Evolutionary conservation across 2,329 filamentous ascomycete species (phyloP).

Genomic region (Arthroderma uncinatum): DNA sequence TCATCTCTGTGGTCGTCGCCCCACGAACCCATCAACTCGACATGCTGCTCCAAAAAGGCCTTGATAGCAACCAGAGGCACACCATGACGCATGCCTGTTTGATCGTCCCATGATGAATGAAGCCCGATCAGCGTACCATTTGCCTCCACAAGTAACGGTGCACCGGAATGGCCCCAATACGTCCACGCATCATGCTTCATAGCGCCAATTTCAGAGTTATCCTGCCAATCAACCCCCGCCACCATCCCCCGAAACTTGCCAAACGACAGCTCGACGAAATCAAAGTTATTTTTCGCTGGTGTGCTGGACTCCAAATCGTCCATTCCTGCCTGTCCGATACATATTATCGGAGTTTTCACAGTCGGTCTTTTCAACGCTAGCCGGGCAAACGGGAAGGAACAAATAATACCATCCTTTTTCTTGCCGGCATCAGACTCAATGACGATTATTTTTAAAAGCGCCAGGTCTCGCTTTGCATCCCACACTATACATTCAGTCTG

Average conservation of each 20-base stretch:
- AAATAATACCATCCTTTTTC: neutral
- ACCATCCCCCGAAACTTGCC: slow-evolving; percentile 33
- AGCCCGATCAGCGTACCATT: slow-evolving; percentile 38
- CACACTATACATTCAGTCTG: slow-evolving; percentile 33
- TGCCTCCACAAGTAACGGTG: slow-evolving; percentile 35
- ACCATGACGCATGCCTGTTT: slow-evolving; percentile 42
- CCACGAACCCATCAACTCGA: neutral
- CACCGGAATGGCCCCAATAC: slow-evolving; percentile 47
- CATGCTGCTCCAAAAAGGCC: slow-evolving; percentile 27
- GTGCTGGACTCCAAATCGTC: slow-evolving; percentile 37
- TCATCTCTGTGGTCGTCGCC: neutral
- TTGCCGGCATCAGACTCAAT: slow-evolving; percentile 10
- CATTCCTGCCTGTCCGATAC: slow-evolving; percentile 33
- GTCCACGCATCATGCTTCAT: slow-evolving; percentile 47
- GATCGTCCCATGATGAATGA: slow-evolving; percentile 46
- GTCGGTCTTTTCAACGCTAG: slow-evolving; percentile 13
- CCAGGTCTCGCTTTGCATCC: slow-evolving; percentile 38
- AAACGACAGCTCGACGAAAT: slow-evolving; percentile 38
- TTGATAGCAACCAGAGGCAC: slow-evolving; percentile 37
- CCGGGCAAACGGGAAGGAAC: slow-evolving; percentile 16
- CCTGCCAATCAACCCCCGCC: slow-evolving; percentile 35
- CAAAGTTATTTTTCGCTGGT: slow-evolving; percentile 35
- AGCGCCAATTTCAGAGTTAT: slow-evolving; percentile 43
- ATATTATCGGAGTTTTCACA: slow-evolving; percentile 21
- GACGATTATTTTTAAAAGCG: slow-evolving; percentile 35